Evolutionary conservation across 495 filamentous ascomycete genomes (phyloP), one percentile per base, ranked within the genome.

Genomic region (Lophiotrema nucula): DNA sequence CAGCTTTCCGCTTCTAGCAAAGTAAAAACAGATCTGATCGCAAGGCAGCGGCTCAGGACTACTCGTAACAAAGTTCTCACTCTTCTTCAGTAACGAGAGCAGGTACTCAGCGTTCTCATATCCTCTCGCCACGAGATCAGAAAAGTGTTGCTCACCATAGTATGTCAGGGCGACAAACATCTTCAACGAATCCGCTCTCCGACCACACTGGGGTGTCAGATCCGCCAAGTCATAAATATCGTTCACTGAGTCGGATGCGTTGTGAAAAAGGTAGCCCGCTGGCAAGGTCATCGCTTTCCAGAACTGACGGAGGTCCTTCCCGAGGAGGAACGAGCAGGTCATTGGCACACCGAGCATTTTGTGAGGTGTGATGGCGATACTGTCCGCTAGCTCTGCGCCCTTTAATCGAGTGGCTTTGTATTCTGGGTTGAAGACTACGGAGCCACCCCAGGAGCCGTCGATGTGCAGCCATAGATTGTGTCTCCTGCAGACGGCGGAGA

Each of bases 21-120:
- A 92, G 69, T 93, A 95, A 69, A 96, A 97, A 74, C 92, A 97
- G 16, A 97, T 88, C 76, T 97, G 92, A 64, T 95, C 74, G 73
- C 91, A 97, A 4, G 90, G 90, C 37, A 89, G 87, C 43, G 90
- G 88, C 56, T 88, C 84, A 49, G 83, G 75, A 19, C 83, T 86
- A 8, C 95, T 79, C 31, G 95, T 78, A 38, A 81, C 73, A 65
- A 97, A 86, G 66, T 92, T 73, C 1, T 69, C 59, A 24, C 77
- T 70, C 26, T 74, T 42, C 1, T 70, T 69, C 11, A 96, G 60
- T 0, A 86, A 70, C 5, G 68, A 68, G 1, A 85, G 83, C 15
- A 95, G 76, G 68, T 90, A 79, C 13, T 73, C 71, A 3, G 90
- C 89, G 38, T 78, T 76, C 26, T 73, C 80, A 68, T 88, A 92